These are phyloP conservation scores for Carex parvula DNA, from an alignment of 176 grass and related monocot genomes.

Conservation along the genomic window DNA sequence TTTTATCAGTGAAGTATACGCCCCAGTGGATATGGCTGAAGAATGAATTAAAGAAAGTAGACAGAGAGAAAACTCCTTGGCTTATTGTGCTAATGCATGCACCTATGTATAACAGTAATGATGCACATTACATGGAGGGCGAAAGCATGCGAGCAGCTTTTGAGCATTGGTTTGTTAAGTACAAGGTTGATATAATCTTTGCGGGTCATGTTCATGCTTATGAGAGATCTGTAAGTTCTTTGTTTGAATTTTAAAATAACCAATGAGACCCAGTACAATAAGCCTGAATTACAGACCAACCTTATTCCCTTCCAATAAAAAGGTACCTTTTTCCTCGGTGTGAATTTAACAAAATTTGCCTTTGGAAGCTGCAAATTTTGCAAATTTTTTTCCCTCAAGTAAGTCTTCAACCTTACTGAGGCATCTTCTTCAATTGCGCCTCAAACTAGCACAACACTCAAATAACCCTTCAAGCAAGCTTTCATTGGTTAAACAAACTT, in stretches of 20 bases:
- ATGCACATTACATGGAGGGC: conserved; percentile 88
- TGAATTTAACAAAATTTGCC: not conserved
- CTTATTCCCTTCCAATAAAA: not conserved
- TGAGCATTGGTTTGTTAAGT: conserved; percentile 81
- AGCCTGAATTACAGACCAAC: not conserved
- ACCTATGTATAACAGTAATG: conserved; percentile 88
- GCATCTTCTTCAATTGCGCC: conserved; percentile 3
- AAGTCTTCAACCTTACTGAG: not conserved
- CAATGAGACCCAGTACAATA: not conserved
- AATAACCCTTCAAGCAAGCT: not conserved
- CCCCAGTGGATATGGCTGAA: conserved; percentile 84
- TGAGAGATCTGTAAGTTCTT: conserved; percentile 73
- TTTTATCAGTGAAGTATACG: conserved; percentile 79
- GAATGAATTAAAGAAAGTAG: conserved; percentile 58
- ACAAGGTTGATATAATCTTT: conserved; percentile 91
- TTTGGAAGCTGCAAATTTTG: not conserved
- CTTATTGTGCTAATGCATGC: conserved; percentile 93
- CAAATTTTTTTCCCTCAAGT: not conserved
- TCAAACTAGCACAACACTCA: conserved; percentile 7
- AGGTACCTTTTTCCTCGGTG: not conserved
- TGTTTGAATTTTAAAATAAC: not conserved
- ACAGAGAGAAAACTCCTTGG: conserved; percentile 99
- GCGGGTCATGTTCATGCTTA: conserved; percentile 94
- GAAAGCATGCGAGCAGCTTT: conserved; percentile 88
- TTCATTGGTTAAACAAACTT: not conserved